Base-by-base conservation (phyloP, 1,284 basidiomycete species). In the Apiotrichum veenhuisii region DNA sequence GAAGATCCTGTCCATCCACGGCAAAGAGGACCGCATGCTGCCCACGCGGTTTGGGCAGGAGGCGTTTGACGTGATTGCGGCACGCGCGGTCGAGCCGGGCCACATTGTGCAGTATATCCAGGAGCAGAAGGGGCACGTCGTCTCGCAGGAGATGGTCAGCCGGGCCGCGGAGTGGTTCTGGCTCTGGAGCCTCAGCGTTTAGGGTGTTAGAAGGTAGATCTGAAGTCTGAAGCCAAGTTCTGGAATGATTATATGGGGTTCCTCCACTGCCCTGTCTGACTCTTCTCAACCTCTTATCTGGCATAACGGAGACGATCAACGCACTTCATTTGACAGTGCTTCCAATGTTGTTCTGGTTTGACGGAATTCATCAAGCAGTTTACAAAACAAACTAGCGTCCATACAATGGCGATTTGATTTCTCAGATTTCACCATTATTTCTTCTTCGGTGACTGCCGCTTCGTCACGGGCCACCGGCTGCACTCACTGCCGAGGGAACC, bases 1-100 rank as follows among this genome's bases (percentile, higher is more conserved):
- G 76, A 84, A 83, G 67, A 81, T 91, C 18, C 78, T 89, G 5
- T 82, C 87, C 0, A 71, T 90, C 4, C 84, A 85, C 1, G 88
- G 80, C 0, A 64, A 52, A 34, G 68, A 69, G 4, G 80, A 81
- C 60, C 57, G 48, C 14, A 57, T 75, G 38, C 67, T 78, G 42
- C 69, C 77, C 9, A 15, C 18, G 10, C 49, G 49, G 23, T 57
- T 63, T 23, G 71, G 69, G 1, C 43, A 61, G 30, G 53, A 43
- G 38, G 48, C 26, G 46, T 53, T 50, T 18, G 45, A 34, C 2
- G 17, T 45, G 8, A 54, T 61, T 20, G 14, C 36, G 18, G 33
- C 26, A 10, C 37, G 38, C 3, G 44, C 53, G 27, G 43, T 48
- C 2, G 42, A 25, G 0, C 37, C 14, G 10, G 43, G 22, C 12